Evolutionary conservation across 345 rosid species (phyloP).

Genomic region (Crucihimalaya himalaica): DNA sequence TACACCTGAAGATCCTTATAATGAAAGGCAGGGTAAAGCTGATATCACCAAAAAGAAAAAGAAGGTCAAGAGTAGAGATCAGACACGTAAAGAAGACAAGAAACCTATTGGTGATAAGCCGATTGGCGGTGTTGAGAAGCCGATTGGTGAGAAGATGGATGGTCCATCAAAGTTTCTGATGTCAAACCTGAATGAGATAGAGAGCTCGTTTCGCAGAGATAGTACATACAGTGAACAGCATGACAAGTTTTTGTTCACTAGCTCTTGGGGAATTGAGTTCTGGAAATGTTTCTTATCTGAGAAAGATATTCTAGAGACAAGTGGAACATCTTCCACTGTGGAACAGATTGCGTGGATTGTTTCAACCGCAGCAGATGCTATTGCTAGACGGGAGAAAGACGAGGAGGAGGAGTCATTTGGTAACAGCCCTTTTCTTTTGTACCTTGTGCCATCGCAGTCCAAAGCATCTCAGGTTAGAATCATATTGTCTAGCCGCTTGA

Average conservation of each 20-base stretch:
- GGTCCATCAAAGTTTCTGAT: slow-evolving; percentile 65
- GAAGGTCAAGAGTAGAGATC: slow-evolving; percentile 20
- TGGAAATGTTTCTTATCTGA: slow-evolving; percentile 64
- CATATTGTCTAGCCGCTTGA: not conserved
- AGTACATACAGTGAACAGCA: slow-evolving; percentile 32
- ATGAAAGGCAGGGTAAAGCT: slow-evolving; percentile 57
- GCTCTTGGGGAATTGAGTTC: slow-evolving; percentile 83
- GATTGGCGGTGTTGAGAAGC: slow-evolving; percentile 30
- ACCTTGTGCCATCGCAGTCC: slow-evolving; percentile 76
- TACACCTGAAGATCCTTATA: slow-evolving; percentile 71
- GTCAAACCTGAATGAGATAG: slow-evolving; percentile 62
- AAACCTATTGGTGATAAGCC: slow-evolving; percentile 30
- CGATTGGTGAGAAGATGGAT: slow-evolving; percentile 24
- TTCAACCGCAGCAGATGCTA: slow-evolving; percentile 72
- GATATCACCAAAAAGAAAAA: slow-evolving; percentile 34
- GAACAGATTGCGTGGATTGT: slow-evolving; percentile 88
- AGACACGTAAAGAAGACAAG: slow-evolving; percentile 23
- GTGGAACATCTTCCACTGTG: slow-evolving; percentile 54
- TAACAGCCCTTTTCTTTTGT: slow-evolving; percentile 68
- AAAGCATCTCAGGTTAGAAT: slow-evolving; percentile 70
- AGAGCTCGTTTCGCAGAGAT: slow-evolving; percentile 46
- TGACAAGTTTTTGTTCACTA: slow-evolving; percentile 53
- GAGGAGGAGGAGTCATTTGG: slow-evolving; percentile 45
- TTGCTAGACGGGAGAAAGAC: slow-evolving; percentile 64
- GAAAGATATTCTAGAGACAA: slow-evolving; percentile 61